Evolutionary conservation across 495 filamentous ascomycete genomes (phyloP).

Genomic region (Staphylotrichum tortipilum): DNA sequence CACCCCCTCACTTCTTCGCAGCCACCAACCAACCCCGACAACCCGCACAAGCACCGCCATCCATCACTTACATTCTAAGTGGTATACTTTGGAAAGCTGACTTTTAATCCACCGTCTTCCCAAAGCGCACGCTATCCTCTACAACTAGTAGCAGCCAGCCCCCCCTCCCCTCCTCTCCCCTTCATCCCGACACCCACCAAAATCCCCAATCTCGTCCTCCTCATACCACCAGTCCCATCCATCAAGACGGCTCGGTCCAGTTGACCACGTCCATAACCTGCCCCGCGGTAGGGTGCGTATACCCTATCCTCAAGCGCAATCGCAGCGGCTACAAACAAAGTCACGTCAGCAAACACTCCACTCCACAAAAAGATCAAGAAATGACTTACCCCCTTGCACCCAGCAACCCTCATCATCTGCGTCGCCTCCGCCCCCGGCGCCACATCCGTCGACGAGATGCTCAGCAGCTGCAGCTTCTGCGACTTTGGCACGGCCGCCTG

Average conservation of each 20-base stretch:
- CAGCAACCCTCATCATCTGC: conserved; percentile 76
- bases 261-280: conserved; percentile 86
- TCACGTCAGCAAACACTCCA: conserved; percentile 23
- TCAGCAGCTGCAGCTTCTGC: conserved; percentile 82
- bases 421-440: conserved; percentile 71
- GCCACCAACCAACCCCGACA: not conserved
- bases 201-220: too few relatives aligned
- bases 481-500: conserved; percentile 95
- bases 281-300: conserved; percentile 56
- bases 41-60: not conserved
- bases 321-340: conserved; percentile 46
- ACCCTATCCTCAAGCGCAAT: conserved; percentile 77
- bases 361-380: conserved; percentile 2
- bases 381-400: conserved; percentile 73
- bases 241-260: conserved; percentile 71
- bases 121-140: not conserved
- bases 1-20: not conserved
- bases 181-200: too few relatives aligned
- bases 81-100: not conserved
- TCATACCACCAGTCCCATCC: too few relatives aligned
- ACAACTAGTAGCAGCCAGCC: not conserved
- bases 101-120: not conserved
- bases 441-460: conserved; percentile 71
- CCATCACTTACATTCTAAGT: not conserved
- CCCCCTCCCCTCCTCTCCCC: not conserved